Conservation (phyloP, 202 grass and related monocot genomes). For the Schoenoplectus triqueter region DNA sequence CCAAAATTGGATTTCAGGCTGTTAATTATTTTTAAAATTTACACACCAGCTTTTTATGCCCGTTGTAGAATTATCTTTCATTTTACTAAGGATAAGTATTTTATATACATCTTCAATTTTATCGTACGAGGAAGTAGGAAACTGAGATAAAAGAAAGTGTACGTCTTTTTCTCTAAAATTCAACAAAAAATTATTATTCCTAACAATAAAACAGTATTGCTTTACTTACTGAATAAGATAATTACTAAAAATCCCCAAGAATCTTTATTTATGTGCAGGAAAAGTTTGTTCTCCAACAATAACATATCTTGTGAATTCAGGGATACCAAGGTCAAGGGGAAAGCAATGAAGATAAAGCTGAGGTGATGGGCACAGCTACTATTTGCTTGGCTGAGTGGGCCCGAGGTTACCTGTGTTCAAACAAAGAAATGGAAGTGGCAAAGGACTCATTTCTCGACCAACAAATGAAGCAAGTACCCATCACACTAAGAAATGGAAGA, state of each 20-base stretch:
- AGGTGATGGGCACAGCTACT: constrained; percentile 75
- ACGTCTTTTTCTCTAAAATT: not conserved
- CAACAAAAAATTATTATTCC: not conserved
- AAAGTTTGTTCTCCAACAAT: constrained; percentile 3
- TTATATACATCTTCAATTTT: not conserved
- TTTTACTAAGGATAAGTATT: not conserved
- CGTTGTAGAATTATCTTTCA: not conserved
- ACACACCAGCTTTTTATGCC: not conserved
- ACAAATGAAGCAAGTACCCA: constrained; percentile 56
- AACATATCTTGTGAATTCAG: constrained; percentile 52
- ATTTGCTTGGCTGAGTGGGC: constrained; percentile 77
- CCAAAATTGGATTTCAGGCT: not conserved
- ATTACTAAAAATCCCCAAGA: not conserved
- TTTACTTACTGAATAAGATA: not conserved
- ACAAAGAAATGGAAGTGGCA: constrained; percentile 25
- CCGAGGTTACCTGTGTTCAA: constrained; percentile 50
- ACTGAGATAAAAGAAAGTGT: constrained; percentile 3
- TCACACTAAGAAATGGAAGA: constrained; percentile 64
- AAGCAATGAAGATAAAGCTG: constrained; percentile 61
- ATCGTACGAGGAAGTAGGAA: constrained; percentile 18
- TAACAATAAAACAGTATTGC: not conserved
- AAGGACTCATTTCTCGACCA: constrained; percentile 52
- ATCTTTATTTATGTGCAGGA: constrained; percentile 12
- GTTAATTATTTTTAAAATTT: not conserved
- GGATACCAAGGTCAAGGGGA: constrained; percentile 64